Base-by-base conservation (phyloP, 2,329 filamentous ascomycete species). In the Colletotrichum lini region DNA sequence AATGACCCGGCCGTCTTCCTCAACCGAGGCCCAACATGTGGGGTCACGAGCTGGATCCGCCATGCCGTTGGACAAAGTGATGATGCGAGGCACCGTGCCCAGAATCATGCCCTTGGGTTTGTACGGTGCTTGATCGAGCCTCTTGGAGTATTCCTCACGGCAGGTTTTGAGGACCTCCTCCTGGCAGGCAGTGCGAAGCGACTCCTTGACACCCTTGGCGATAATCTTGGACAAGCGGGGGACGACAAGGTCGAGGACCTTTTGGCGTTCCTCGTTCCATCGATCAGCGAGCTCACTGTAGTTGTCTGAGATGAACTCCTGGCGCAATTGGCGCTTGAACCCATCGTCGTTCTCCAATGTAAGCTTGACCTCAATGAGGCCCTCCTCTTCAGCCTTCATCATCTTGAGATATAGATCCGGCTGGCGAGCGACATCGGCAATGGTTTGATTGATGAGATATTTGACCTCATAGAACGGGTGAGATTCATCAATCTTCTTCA, bases 391-490 rank as follows among this genome's bases (percentile, higher is more conserved):
- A 2, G 96, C 96, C 80, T 95, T 97, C 81, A 98, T 91, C 96
- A 99, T 99, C 83, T 97, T 96, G 67, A 99, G 84, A 80, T 96
- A 99, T 35, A 98, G 86, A 74, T 98, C 95, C 1, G 96, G 96
- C 64, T 93, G 91, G 63, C 91, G 90, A 3, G 94, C 93, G 70
- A 98, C 89, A 75, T 96, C 93, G 52, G 86, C 85, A 72, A 98
- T 93, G 9, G 94, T 93, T 81, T 98, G 95, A 76, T 96, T 95
- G 74, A 94, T 91, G 23, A 99, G 87, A 77, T 99, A 99, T 82
- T 99, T 98, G 85, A 99, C 94, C 81, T 98, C 96, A 79, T 98
- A 98, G 81, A 97, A 98, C 0, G 95, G 94, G 78, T 98, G 95
- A 30, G 96, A 91, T 73, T 98, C 96, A 76, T 98, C 95, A 75